Evolutionary conservation across 192 early-diverging fungal genomes (phyloP), one percentile per base, ranked within the genome.

Genomic region (Ambispora gerdemannii): DNA sequence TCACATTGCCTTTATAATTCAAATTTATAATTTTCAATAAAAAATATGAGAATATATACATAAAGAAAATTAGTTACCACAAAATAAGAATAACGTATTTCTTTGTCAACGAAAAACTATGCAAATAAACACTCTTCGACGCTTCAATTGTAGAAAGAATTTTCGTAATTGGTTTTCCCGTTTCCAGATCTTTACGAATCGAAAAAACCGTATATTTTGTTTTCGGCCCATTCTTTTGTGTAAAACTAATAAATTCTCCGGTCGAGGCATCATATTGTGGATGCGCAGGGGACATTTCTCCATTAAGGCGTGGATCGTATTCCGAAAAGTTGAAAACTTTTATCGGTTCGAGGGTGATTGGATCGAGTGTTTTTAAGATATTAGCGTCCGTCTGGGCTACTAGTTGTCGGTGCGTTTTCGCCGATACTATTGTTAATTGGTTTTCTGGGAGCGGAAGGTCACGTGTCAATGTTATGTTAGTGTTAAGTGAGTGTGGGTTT

Each of bases 91-190:
- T 67, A 34, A 89, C 67, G 76, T 86, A 87, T n/a, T 81, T 76
- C 63, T 82, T 76, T 24, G 86, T 86, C 43, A 81, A 36, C 2
- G 63, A 61, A 61, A 89, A 85, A n/a, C 80, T 79, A 67, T 89
- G 87, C 27, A 81, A 74, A 55, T 87, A 89, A 0, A 78, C 52
- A 10, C 80, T 49, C 3, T 67, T 59, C 1, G 75, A 76, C 11
- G 79, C 71, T 0, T 68, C 36, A 20, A 80, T 77, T 43, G 73
- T 72, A 22, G 76, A 71, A 47, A 80, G 32, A 33, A 77, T 51
- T 72, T 80, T 72, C 71, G 15, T 75, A 66, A n/a, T 31, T 66
- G 7, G n/a, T 20, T 19, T 60, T n/a, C 3, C 72, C 67, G 20
- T 63, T 72, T 35, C 35, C 4, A 0, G 75, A 79, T 30, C 38